Evolutionary conservation across 148 eudicot genomes (phyloP).

Genomic region (Vaccinium vitisidaea): DNA sequence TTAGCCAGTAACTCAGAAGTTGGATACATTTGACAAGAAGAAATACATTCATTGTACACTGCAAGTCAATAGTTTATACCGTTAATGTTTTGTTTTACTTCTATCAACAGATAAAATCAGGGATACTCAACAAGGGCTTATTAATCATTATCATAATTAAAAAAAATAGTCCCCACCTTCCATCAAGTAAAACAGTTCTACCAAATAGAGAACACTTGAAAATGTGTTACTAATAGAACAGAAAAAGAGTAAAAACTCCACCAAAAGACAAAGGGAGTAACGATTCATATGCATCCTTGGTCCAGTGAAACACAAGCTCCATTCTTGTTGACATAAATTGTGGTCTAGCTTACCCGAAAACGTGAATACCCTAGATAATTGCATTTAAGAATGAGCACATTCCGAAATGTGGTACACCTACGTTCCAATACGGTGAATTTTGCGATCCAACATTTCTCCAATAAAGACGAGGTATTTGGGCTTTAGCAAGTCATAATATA

Average conservation of each 20-base stretch:
- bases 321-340: background rate
- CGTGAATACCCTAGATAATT: background rate
- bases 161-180: background rate
- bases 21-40: conserved; percentile 6
- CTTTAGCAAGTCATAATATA: background rate
- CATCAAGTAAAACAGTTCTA: background rate
- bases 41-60: conserved; percentile 1
- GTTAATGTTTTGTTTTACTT: background rate
- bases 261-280: background rate
- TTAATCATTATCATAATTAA: background rate
- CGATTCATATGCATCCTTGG: background rate
- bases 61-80: background rate
- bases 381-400: background rate
- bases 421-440: background rate
- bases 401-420: background rate
- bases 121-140: background rate
- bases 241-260: background rate
- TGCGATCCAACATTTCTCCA: background rate
- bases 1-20: background rate
- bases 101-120: background rate
- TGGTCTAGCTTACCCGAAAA: background rate
- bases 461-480: background rate
- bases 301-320: background rate
- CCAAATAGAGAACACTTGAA: background rate
- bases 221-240: background rate